Evolutionary conservation across 345 rosid genomes (phyloP).

Genomic region (Hevea brasiliensis): DNA sequence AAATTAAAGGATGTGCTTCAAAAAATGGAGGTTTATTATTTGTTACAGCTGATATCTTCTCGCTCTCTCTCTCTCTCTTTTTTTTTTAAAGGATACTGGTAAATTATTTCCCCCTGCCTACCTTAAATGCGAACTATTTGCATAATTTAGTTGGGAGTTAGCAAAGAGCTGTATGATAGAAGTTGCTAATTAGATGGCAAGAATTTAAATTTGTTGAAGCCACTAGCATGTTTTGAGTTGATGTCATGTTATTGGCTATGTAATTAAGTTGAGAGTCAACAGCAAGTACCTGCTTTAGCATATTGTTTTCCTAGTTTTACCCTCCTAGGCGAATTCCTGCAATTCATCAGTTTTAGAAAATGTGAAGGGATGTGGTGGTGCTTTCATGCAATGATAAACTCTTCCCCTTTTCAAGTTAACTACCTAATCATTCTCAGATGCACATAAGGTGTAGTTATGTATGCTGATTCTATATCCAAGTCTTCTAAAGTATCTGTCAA

Average conservation of each 20-base stretch:
- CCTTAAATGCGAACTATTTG: background rate
- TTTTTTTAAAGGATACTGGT: background rate
- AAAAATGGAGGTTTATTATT: slow-evolving; percentile 60
- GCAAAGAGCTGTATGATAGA: background rate
- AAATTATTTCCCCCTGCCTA: background rate
- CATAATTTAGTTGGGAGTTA: background rate
- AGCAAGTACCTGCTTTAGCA: background rate
- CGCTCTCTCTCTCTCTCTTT: too few relatives aligned
- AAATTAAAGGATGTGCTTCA: slow-evolving; percentile 75
- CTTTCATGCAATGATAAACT: background rate
- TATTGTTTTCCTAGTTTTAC: background rate
- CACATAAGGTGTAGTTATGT: background rate
- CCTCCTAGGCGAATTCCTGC: background rate
- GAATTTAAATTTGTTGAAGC: background rate
- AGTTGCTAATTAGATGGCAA: background rate
- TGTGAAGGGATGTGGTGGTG: too few relatives aligned
- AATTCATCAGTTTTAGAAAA: too few relatives aligned
- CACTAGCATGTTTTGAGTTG: background rate
- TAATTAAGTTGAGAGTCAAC: background rate
- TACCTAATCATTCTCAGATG: background rate
- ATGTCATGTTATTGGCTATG: too few relatives aligned
- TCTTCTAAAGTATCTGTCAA: too few relatives aligned
- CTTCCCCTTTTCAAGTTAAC: background rate
- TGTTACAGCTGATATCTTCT: background rate
- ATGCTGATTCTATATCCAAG: background rate